Evolutionary conservation across 2,329 filamentous ascomycete genomes (phyloP), one percentile per base, ranked within the genome.

Genomic region (Aspergillus brunneoviolaceus): DNA sequence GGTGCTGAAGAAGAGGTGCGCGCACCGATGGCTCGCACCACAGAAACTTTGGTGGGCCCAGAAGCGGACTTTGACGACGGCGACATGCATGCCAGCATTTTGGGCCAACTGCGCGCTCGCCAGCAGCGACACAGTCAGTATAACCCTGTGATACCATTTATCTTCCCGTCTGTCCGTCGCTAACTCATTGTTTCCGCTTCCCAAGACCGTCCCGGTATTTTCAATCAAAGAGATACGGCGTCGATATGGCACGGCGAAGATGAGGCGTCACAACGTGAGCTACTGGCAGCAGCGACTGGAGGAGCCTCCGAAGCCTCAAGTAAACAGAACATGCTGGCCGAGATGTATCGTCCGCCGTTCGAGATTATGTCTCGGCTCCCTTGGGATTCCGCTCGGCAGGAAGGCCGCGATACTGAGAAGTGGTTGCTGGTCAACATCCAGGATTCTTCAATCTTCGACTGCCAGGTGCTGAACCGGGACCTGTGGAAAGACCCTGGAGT

Each of bases 371-470:
- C 86, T 23, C 85, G 86, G 35, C 76, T 91, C 33, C 80, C 86
- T n/a, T 96, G 91, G 88, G 91, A 96, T 65, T 84, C 89, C 60
- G 95, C 92, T 14, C 87, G 95, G 57, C 86, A 93, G 16, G 83
- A 92, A 68, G 95, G 94, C 61, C 96, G 95, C 73, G 90, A 92
- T 50, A 84, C 88, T 29, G 88, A 92, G 80, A 97, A 96, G 76
- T 99, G 95, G 95, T 85, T 99, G 51, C 77, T 99, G 67, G 92
- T 97, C 63, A 98, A 99, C 73, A 87, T 99, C 16, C 95, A 99
- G 76, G 93, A 99, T 72, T 87, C 91, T 65, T 90, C 90, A 39
- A 88, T 96, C 70, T 99, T 99, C 75, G 90, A 95, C 75, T 99
- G 95, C 75, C 95, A 99, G 74, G 85, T 91, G 2, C 81, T 99